A percentile compares a stretch with the other conserved stretches of the same genome.
Conservation (phyloP, 805 yeast species). For the Candida glaebosa region DNA sequence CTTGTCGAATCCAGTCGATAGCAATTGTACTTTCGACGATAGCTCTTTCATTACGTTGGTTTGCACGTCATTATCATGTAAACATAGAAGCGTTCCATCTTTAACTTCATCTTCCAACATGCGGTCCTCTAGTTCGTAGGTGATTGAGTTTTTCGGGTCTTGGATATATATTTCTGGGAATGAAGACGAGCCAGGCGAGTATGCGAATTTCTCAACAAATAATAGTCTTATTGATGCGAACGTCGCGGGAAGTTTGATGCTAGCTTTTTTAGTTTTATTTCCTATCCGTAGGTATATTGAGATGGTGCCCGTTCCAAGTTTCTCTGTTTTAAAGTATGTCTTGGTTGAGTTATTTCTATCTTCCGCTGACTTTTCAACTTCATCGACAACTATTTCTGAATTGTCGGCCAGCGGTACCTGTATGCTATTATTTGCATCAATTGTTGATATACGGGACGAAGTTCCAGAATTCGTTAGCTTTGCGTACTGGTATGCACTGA, state of each 20-base stretch:
- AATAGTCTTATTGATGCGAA: conserved; percentile 58
- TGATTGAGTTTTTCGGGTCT: conserved; percentile 54
- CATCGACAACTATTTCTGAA: conserved; percentile 1
- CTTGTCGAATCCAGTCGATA: conserved; percentile 17
- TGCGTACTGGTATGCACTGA: conserved; percentile 90
- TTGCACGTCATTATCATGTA: conserved; percentile 45
- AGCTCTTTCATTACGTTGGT: conserved; percentile 15
- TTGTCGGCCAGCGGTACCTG: conserved; percentile 1
- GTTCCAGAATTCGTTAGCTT: conserved; percentile 50
- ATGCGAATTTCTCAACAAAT: conserved; percentile 85
- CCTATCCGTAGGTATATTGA: conserved; percentile 48
- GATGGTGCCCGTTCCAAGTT: conserved; percentile 4
- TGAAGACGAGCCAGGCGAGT: conserved; percentile 63
- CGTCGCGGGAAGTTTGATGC: conserved; percentile 43
- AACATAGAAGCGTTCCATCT: conserved; percentile 56
- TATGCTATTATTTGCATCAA: not conserved
- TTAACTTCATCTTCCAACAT: conserved; percentile 50
- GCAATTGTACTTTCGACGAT: conserved; percentile 16
- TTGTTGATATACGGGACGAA: not conserved
- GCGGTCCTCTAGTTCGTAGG: conserved; percentile 79
- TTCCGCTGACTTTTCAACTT: not conserved
- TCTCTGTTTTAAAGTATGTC: not conserved
- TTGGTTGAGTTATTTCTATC: not conserved
- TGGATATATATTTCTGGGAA: conserved; percentile 79
- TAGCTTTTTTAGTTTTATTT: conserved; percentile 54